Evolutionary conservation across 768 basidiomycete species (phyloP), one percentile per base, ranked within the genome.

Genomic region (Podaxis mareebaensis): DNA sequence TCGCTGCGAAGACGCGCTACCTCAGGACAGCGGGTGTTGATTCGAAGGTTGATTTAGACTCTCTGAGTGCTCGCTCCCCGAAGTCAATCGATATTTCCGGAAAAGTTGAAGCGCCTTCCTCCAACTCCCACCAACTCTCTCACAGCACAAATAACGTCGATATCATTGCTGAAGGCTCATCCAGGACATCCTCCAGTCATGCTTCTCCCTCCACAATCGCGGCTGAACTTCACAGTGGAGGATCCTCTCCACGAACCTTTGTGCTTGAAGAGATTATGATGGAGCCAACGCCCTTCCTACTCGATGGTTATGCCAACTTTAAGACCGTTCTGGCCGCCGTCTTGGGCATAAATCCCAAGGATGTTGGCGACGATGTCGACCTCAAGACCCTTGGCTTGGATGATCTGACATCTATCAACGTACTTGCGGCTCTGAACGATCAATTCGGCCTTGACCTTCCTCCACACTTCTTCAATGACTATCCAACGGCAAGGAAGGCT

Each of bases 391-490:
- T 89, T 13, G 87, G 89, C 3, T 71, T 90, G 22, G 87, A 90
- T 66, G 89, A 87, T 0, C 72, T 90, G 55, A 81, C 83, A 22
- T 83, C 84, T 1, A 86, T 89, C 63, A 88, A 90, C 67, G 81
- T 80, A 30, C 74, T 82, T 8, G 79, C 85, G 42, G 75, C 76
- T 1, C 66, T 90, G 44, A 76, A 76, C 63, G 71, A 72, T 4
- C 76, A 78, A 53, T 77, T 80, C 56, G 72, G 74, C 20, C 63
- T 81, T 36, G 70, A 76, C 3, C 67, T 89, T 10, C 81, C 87
- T 0, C 68, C 70, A 4, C 68, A 81, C 56, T 67, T 87, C 26
- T 81, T 89, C 60, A 58, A 63, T 3, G 69, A 66, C 1, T 74
- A 76, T 66, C 70, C 73, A 0, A 88, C 83, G 3, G 67, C 82